Base-by-base conservation (phyloP, 305 asterid species). In the Striga hermonthica region DNA sequence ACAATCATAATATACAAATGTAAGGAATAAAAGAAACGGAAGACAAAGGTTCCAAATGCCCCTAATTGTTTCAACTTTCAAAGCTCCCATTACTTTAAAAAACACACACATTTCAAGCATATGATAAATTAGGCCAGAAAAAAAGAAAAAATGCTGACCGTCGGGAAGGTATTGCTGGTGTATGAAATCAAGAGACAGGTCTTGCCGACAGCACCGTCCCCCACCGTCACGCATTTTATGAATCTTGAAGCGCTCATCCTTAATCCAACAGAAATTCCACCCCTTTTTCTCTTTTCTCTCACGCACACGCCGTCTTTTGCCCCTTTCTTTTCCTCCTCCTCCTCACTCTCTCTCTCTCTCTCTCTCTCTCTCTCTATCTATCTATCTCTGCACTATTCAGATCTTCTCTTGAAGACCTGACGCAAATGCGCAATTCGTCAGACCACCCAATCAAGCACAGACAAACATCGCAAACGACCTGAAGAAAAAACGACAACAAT, bases 151-250 rank as follows among this genome's bases (percentile, higher is more conserved):
- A 62, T 71, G 43, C 70, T 72, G 64, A 86, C 94, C 85, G 94
- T 86, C 60, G 94, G 92, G 69, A 86, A 86, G 60, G 94, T 86
- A 79, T 86, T 86, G 84, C 93, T 85, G 74, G 92, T 85, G 72
- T 84, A 84, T 70, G 91, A 85, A 72, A 85, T 85, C 91, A 85
- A 78, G 65, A 85, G 92, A 55, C 90, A 83, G 35, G 95, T 86
- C 80, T 86, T 86, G 64, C 95, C 95, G 10, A 86, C 95, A 71
- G 95, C 95, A 70, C 95, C 95, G 64, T 86, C 95, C 45, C 95
- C 95, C 5, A 86, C 95, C 28, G 95, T 86, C 9, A 86, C 95
- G 67, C 95, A 86, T 78, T 86, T 86, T 60, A 86, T 84, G 83
- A 86, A 86, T 75, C 85, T 84, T 45, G 95, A 82, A 36, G 91